Percentiles rank a stretch among this genome's conserved stretches.
Evolutionary conservation across 1,284 basidiomycete species (phyloP).

Genomic region (Apiotrichum domesticum): DNA sequence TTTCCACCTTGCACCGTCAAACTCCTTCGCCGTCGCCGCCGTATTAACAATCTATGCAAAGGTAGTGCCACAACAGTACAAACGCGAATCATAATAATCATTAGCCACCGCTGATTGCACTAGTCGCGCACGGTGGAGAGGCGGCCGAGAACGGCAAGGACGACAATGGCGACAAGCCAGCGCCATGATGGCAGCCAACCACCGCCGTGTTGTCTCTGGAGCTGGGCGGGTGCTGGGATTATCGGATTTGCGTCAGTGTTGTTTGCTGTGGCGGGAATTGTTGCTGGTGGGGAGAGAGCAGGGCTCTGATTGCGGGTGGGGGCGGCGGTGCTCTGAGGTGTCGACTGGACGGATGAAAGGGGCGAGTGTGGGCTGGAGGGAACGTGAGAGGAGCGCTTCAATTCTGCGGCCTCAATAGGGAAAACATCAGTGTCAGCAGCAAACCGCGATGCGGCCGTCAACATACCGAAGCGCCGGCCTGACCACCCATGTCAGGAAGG

Average conservation of each 20-base stretch:
- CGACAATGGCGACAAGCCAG: conserved; percentile 37
- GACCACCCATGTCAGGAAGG: conserved; percentile 74
- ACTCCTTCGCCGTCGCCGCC: too few relatives aligned
- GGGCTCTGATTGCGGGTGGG: conserved; percentile 4
- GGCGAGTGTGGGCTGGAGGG: conserved; percentile 4
- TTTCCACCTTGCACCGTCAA: too few relatives aligned
- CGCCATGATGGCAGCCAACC: conserved; percentile 38
- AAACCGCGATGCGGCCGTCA: neutral
- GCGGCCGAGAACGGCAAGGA: conserved; percentile 37
- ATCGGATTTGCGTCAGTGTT: neutral
- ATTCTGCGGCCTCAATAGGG: conserved; percentile 7
- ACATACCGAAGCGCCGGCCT: conserved; percentile 12
- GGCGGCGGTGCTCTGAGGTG: conserved; percentile 4
- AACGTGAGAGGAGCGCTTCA: conserved; percentile 2
- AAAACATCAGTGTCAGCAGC: conserved; percentile 7
- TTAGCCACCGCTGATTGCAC: neutral
- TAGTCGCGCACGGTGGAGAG: conserved; percentile 14
- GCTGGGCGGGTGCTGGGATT: neutral
- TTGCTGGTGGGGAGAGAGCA: neutral
- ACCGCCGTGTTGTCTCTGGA: conserved; percentile 5
- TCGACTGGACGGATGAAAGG: conserved; percentile 6
- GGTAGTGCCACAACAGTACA: conserved; percentile 2
- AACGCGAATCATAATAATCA: neutral
- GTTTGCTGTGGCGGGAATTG: neutral
- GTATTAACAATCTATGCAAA: conserved; percentile 5